Evolutionary conservation across 2,329 filamentous ascomycete genomes (phyloP), one percentile per base, ranked within the genome.

Genomic region (Nemania sp.): DNA sequence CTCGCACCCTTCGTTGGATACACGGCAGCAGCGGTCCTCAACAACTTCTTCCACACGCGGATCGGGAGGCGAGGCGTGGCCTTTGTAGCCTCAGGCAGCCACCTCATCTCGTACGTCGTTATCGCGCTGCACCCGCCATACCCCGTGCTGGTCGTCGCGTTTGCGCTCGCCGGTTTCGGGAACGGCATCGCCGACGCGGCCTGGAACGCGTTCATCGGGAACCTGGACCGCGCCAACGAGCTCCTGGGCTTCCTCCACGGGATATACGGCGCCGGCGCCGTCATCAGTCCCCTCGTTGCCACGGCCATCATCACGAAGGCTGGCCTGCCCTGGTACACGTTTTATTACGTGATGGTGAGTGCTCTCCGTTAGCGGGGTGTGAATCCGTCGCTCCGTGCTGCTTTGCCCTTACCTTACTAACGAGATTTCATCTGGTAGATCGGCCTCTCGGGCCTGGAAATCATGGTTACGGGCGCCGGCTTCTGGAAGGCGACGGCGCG

Each of bases 311-410:
- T 93, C 43, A 89, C 89, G 0, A 88, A 88, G 73, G 88, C 82
- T 0, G 73, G 81, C 5, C 70, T 90, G 58, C 83, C 83, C 0
- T 94, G 92, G 92, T 92, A 90, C 73, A 82, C 82, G 1, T 94
- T 91, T 76, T 94, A 93, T 78, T 93, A 93, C 75, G 80, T 93
- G 51, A 92, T 93, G 89, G 88, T 91, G 74, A 69, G 84, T 76
- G n/a, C n/a, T n/a, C 26, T 51, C 18, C 43, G 5, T 15, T 56
- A 15, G 38, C 1, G 38, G 38, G 2, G 38, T 41, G 11, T 41
- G 11, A 41, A 13, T 18, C 38, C 18, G 38, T 15, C 38, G 18
- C 5, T 18, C 38, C 18, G 38, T 15, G 11, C 38, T 18, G 38
- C 15, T 5, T 41, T 41, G n/a, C n/a, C n/a, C n/a, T 41, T 41